Conservation (phyloP, 495 filamentous ascomycete genomes). For the Viridothelium virens region DNA sequence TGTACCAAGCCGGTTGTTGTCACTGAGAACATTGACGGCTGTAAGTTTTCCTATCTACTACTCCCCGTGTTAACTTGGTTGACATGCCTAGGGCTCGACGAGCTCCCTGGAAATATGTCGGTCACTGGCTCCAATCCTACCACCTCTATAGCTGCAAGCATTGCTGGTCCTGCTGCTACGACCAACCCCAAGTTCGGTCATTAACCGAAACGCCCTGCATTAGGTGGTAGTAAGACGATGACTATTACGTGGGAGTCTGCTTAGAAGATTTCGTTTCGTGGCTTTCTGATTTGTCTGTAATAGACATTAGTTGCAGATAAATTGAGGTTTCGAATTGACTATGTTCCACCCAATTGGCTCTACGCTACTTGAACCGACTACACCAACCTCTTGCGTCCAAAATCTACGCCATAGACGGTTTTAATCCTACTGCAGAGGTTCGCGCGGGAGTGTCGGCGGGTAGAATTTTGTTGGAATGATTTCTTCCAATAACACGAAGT, state of each 20-base stretch:
- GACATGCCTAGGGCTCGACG: background rate
- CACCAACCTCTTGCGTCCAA: too few relatives aligned
- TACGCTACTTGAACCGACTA: too few relatives aligned
- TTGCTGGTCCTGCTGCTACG: conserved; percentile 7
- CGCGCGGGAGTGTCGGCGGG: too few relatives aligned
- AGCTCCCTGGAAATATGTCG: conserved; percentile 3
- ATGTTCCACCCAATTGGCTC: too few relatives aligned
- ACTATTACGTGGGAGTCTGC: background rate
- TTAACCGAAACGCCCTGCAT: background rate
- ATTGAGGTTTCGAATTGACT: too few relatives aligned
- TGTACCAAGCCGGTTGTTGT: conserved; percentile 4
- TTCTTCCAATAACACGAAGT: too few relatives aligned
- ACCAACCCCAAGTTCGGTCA: background rate
- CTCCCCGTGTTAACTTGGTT: background rate
- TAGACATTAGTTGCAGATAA: too few relatives aligned
- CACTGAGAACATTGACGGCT: conserved; percentile 3
- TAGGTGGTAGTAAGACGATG: background rate
- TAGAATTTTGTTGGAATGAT: too few relatives aligned
- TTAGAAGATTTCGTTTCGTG: background rate
- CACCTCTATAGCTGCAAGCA: conserved; percentile 1
- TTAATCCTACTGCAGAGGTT: too few relatives aligned
- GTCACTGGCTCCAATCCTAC: conserved; percentile 4
- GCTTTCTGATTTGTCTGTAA: background rate
- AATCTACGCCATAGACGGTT: too few relatives aligned
- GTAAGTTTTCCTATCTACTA: background rate